These are phyloP conservation scores for Plantago ovata DNA, from an alignment of 257 asterid species.

Conservation along the genomic window DNA sequence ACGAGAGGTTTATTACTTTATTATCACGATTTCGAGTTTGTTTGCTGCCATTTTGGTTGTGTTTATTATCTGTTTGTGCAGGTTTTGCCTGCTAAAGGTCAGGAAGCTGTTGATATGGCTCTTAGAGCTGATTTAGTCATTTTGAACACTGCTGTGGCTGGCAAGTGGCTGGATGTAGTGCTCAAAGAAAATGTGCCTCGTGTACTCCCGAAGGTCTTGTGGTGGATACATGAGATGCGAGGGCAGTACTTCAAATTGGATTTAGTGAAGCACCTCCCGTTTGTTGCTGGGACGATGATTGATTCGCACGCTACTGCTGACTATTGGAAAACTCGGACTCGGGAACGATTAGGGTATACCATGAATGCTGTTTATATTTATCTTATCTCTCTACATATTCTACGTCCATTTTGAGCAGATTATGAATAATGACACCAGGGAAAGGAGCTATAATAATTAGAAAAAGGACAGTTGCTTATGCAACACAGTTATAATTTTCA, in stretches of 20 bases:
- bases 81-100: constrained; percentile 75
- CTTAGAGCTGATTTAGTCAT: constrained; percentile 79
- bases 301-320: constrained; percentile 89
- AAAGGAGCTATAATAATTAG: too few relatives aligned
- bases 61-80: constrained; percentile 24
- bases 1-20: constrained; percentile 19
- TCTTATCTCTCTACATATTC: too few relatives aligned
- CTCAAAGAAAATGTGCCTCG: constrained; percentile 64
- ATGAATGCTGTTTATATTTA: neutral
- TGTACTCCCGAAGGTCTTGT: constrained; percentile 92
- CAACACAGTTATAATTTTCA: too few relatives aligned
- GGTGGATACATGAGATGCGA: constrained; percentile 99
- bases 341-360: constrained; percentile 66
- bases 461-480: too few relatives aligned
- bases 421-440: too few relatives aligned
- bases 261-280: constrained; percentile 97
- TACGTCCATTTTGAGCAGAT: too few relatives aligned
- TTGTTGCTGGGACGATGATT: constrained; percentile 98
- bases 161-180: constrained; percentile 96
- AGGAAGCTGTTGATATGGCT: constrained; percentile 73
- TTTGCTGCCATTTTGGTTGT: constrained; percentile 10
- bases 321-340: constrained; percentile 90
- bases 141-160: constrained; percentile 94
- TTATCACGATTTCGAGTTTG: too few relatives aligned
- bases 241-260: constrained; percentile 97